Conservation (phyloP, 331 rosid species). For the Cydonia oblonga region DNA sequence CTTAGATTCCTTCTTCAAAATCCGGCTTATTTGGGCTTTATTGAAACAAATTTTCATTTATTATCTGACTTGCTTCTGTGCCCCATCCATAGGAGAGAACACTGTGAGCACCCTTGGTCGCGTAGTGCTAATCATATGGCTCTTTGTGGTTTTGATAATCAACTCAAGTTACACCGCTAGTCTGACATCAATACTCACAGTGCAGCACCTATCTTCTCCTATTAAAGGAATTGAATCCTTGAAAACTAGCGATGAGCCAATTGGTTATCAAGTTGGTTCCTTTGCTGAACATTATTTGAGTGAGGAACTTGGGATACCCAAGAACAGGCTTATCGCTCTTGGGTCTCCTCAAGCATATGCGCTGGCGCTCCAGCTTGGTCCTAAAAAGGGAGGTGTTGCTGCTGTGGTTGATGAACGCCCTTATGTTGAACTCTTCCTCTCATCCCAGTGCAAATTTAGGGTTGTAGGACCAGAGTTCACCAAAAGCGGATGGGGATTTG, state of each 20-base stretch:
- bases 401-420: conserved; percentile 82
- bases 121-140: conserved; percentile 71
- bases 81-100: conserved; percentile 66
- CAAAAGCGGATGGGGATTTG: conserved; percentile 98
- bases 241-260: conserved; percentile 46
- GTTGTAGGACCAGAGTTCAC: conserved; percentile 89
- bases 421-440: conserved; percentile 66
- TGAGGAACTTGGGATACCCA: conserved; percentile 65
- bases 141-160: conserved; percentile 90
- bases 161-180: conserved; percentile 98
- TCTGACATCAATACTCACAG: conserved; percentile 94
- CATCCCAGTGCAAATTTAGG: conserved; percentile 71
- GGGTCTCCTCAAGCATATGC: conserved; percentile 77
- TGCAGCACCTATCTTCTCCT: conserved; percentile 67
- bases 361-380: conserved; percentile 67
- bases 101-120: conserved; percentile 88
- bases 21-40: conserved; percentile 9
- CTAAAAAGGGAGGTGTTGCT: conserved; percentile 76
- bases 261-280: conserved; percentile 89
- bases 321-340: conserved; percentile 65
- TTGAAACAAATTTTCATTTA: conserved; percentile 3
- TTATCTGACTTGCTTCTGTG: conserved; percentile 2
- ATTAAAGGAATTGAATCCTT: conserved; percentile 73
- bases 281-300: conserved; percentile 60
- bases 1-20: not conserved